These are phyloP conservation scores for Monosporascus sp. DNA, from an alignment of 2,329 filamentous ascomycete genomes.

Conservation along the genomic window DNA sequence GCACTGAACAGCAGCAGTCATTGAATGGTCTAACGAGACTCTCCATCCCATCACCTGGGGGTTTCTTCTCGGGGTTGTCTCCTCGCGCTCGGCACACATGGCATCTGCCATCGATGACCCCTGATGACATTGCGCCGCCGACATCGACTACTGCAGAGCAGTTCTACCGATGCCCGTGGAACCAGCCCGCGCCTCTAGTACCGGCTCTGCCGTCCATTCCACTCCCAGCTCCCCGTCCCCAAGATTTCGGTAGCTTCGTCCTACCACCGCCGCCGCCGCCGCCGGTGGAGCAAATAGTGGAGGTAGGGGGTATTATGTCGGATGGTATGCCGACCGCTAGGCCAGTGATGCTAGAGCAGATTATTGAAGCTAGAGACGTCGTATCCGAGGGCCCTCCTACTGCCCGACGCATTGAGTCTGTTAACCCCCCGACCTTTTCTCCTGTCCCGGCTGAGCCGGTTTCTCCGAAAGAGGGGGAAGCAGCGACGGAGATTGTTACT, in stretches of 20 bases:
- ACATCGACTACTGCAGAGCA: constrained; percentile 88
- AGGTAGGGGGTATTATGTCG: constrained; percentile 49
- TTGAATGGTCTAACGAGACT: constrained; percentile 71
- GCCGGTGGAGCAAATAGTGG: constrained; percentile 63
- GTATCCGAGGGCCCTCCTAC: constrained; percentile 22
- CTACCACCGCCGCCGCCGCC: constrained; percentile 37
- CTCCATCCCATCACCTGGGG: constrained; percentile 85
- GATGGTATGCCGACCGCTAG: constrained; percentile 64
- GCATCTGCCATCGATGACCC: constrained; percentile 55
- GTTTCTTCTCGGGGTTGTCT: constrained; percentile 84
- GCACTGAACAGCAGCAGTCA: constrained; percentile 50
- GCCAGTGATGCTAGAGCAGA: constrained; percentile 38
- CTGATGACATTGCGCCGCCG: constrained; percentile 54
- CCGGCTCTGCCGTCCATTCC: constrained; percentile 22
- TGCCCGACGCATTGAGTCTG: constrained; percentile 21
- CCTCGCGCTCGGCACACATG: constrained; percentile 74
- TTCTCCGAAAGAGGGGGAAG: constrained; percentile 49
- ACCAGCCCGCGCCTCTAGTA: constrained; percentile 32
- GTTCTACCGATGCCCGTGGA: constrained; percentile 85
- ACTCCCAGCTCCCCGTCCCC: constrained; percentile 32
- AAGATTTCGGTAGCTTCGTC: constrained; percentile 29
- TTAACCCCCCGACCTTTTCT: constrained; percentile 25
- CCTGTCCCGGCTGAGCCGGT: constrained; percentile 25
- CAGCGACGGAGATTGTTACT: constrained; percentile 58
- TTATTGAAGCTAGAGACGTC: constrained; percentile 29